phyloP scores from a whole-genome alignment of 1,284 basidiomycete species.

The Austroboletus novae-zelandiae region DNA sequence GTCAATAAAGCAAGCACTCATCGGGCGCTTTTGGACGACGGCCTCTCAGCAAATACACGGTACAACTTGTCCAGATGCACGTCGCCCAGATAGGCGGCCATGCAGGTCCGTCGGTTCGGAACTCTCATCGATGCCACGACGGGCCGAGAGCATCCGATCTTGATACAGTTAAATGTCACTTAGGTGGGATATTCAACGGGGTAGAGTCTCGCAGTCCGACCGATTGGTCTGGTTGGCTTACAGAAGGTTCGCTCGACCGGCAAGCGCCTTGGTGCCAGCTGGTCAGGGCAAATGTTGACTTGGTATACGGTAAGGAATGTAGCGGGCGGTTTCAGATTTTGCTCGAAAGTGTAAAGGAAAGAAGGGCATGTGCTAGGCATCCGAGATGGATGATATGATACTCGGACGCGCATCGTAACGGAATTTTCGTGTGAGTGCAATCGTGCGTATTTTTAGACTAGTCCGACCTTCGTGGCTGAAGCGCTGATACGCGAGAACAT shows the following conservation, averaged over 20 bases:
- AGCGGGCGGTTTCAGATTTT: conserved; percentile 27
- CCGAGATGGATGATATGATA: conserved; percentile 21
- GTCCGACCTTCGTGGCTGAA: not conserved
- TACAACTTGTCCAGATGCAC: conserved; percentile 21
- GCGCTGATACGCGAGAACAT: not conserved
- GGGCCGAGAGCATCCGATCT: conserved; percentile 24
- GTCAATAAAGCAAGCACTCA: conserved; percentile 17
- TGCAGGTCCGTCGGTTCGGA: conserved; percentile 20
- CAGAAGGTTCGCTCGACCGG: conserved; percentile 27
- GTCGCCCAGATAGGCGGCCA: conserved; percentile 14
- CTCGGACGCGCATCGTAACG: conserved; percentile 26
- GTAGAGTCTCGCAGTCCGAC: conserved; percentile 14
- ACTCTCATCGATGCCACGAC: conserved; percentile 26
- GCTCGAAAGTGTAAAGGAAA: conserved; percentile 20
- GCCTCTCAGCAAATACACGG: conserved; percentile 12
- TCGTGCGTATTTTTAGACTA: conserved; percentile 11
- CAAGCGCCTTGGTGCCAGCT: not conserved
- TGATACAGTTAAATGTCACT: conserved; percentile 19
- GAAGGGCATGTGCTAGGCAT: not conserved
- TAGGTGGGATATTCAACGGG: conserved; percentile 22
- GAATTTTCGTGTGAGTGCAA: conserved; percentile 24
- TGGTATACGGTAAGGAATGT: conserved; percentile 12
- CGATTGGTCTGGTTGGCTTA: conserved; percentile 28
- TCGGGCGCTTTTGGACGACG: not conserved
- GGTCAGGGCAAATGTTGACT: not conserved